Conservation (phyloP, 768 basidiomycete genomes). For the Termitomyces sp. region DNA sequence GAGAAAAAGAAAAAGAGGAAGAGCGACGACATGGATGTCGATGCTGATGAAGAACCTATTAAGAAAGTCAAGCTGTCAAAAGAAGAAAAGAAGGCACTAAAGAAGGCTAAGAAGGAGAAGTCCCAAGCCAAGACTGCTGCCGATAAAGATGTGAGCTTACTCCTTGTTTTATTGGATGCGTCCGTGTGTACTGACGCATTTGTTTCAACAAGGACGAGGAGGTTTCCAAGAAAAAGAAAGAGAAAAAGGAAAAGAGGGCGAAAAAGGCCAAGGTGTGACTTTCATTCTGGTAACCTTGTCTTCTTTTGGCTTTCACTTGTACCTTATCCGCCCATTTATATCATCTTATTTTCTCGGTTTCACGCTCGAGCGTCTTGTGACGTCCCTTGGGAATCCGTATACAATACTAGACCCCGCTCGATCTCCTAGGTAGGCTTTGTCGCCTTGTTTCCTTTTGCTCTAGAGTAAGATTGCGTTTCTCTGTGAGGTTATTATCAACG, state of each 20-base stretch:
- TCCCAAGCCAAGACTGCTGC: constrained; percentile 45
- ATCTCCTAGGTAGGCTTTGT: neutral
- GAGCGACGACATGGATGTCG: constrained; percentile 62
- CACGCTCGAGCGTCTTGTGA: neutral
- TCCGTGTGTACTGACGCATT: constrained; percentile 1
- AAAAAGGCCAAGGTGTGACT: constrained; percentile 26
- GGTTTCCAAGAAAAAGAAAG: constrained; percentile 45
- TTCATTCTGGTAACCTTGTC: constrained; percentile 10
- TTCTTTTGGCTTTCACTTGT: constrained; percentile 4
- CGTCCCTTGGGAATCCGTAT: neutral
- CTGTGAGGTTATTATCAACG: neutral
- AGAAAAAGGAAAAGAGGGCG: constrained; percentile 46
- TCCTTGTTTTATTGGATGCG: constrained; percentile 5
- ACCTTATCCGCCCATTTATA: constrained; percentile 2
- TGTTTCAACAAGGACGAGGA: constrained; percentile 13
- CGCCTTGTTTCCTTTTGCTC: neutral
- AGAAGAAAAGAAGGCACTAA: constrained; percentile 83
- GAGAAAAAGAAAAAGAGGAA: constrained; percentile 68
- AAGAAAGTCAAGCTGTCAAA: constrained; percentile 79
- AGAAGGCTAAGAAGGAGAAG: constrained; percentile 69
- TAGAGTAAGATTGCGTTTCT: neutral
- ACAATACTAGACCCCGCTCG: neutral
- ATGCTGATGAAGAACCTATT: constrained; percentile 45
- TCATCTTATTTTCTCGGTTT: neutral
- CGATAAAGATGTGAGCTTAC: constrained; percentile 30